phyloP scores from a whole-genome alignment of 805 yeast genomes.

The Brettanomyces naardenensis region DNA sequence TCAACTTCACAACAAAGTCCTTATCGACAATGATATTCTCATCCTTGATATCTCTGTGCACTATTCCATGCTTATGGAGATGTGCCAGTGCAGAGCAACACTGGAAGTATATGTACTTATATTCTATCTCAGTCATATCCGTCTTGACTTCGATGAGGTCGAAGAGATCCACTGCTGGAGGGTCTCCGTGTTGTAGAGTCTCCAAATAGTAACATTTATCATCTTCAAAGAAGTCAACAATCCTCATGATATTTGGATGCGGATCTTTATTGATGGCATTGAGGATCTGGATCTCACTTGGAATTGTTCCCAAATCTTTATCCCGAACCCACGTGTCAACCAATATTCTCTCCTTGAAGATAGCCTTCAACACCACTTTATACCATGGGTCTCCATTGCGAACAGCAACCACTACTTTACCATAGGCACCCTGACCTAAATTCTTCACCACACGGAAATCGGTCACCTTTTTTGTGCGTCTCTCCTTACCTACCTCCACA shows the following conservation, averaged over 20 bases:
- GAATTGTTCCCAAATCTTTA: conserved; percentile 83
- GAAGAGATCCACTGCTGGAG: conserved; percentile 88
- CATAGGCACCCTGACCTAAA: conserved; percentile 96
- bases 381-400: conserved; percentile 56
- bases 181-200: conserved; percentile 82
- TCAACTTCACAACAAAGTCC: conserved; percentile 71
- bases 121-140: conserved; percentile 72
- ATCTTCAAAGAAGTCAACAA: conserved; percentile 91
- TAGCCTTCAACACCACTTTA: conserved; percentile 76
- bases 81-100: conserved; percentile 73
- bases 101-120: conserved; percentile 71
- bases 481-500: conserved; percentile 50
- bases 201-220: conserved; percentile 83
- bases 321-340: conserved; percentile 98
- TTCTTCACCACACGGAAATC: conserved; percentile 68
- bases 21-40: conserved; percentile 87
- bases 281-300: conserved; percentile 93
- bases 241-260: conserved; percentile 79
- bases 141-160: conserved; percentile 85
- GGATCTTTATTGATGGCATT: conserved; percentile 68
- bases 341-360: conserved; percentile 83
- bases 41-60: conserved; percentile 92
- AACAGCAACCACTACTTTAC: conserved; percentile 78
- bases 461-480: conserved; percentile 61
- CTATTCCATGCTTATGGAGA: conserved; percentile 77